Base-by-base conservation (phyloP, 176 grass and related monocot genomes). In the Elaeis guineensis region DNA sequence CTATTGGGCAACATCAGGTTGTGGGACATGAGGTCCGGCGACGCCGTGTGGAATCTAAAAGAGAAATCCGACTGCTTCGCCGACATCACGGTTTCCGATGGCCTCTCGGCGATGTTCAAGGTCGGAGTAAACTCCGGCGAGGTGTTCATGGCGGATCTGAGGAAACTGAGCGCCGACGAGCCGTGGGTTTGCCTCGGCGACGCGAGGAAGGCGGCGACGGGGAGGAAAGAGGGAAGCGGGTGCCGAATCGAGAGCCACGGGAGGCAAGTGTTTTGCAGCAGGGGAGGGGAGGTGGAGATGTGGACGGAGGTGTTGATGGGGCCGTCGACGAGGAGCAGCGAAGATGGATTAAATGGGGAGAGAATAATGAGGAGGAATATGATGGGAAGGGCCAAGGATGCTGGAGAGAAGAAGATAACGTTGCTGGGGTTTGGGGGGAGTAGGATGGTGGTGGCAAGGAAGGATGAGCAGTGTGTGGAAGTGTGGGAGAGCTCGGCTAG, bases 281-380 rank as follows among this genome's bases (percentile, higher is more conserved):
- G 62, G 0, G 63, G 51, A 0, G 70, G 69, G 9, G 79, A 89
- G 5, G 78, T 85, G 25, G 93, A 97, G 63, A 83, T 91, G 52
- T 97, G 87, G 92, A 82, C 78, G 15, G 72, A 83, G 66, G 84
- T 84, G 24, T 61, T 73, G 24, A 49, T 91, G 29, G 82, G 63
- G 30, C 9, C 17, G 16, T 16, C 25, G 25, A 18, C 52, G 63
- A 2, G 50, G 29, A 73, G 49, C 28, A 44, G 11, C 1, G 59
- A 54, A 21, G 70, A 55, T 18, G 50, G 58, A 2, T 28, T 48
- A 51, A 63, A 69, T 19, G 72, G 67, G 7, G 75, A 90, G 72
- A 91, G 83, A 62, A 29, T 80, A 21, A 91, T 91, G 78, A 88
- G 74, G 59, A 97, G 70, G 79, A 97, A 97, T 72, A 75, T 75